Evolutionary conservation across 2,329 filamentous ascomycete species (phyloP).

Genomic region (Aspergillus viridinutans): DNA sequence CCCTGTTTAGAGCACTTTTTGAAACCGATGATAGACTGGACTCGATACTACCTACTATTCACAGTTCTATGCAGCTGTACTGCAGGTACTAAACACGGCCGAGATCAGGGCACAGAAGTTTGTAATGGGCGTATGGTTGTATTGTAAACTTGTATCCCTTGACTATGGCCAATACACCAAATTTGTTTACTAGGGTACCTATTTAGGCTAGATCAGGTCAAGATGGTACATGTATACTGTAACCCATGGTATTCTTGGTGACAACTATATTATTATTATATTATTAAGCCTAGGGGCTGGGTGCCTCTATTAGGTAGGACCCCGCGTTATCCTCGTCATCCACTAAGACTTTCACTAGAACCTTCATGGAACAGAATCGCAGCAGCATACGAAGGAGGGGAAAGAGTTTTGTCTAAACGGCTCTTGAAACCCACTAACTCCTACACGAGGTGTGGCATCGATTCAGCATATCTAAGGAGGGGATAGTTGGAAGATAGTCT

Average conservation of each 20-base stretch:
- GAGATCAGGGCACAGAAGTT: background rate
- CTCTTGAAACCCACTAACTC: background rate
- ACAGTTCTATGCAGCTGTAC: background rate
- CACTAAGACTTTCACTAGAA: background rate
- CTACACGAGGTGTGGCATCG: no score
- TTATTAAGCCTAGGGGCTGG: background rate
- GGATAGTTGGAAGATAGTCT: background rate
- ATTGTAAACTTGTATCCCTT: background rate
- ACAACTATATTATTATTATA: background rate
- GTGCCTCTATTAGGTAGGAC: background rate
- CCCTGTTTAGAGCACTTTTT: background rate
- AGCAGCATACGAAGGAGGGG: background rate
- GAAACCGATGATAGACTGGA: background rate
- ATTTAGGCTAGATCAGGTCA: background rate
- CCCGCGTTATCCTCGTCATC: background rate
- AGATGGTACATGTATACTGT: background rate
- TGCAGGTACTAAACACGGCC: background rate
- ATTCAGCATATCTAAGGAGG: no score
- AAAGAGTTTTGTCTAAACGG: background rate
- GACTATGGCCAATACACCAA: background rate
- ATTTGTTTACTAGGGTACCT: background rate
- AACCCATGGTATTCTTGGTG: background rate
- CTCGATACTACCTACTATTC: background rate
- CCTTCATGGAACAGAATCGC: background rate
- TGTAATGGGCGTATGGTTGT: background rate